These are phyloP conservation scores for Annulohypoxylon moriforme DNA, from an alignment of 495 filamentous ascomycete genomes.

Conservation along the genomic window DNA sequence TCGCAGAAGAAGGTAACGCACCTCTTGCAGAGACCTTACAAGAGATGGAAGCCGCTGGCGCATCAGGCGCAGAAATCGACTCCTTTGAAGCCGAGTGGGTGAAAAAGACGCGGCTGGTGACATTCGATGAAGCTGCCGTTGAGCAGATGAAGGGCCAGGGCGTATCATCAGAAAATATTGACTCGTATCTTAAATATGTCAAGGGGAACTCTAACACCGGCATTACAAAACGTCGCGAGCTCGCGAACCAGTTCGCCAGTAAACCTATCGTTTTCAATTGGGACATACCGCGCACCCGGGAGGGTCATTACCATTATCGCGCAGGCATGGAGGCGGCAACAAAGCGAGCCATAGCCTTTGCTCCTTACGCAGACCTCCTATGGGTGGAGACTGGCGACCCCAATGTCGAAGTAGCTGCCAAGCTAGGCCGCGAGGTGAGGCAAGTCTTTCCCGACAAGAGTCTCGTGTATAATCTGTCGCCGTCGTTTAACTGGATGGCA, in stretches of 20 bases:
- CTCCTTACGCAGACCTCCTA: conserved; percentile 91
- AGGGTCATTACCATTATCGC: conserved; percentile 96
- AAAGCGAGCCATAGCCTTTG: conserved; percentile 91
- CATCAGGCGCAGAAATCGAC: conserved; percentile 82
- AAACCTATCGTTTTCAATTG: conserved; percentile 83
- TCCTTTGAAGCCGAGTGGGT: conserved; percentile 90
- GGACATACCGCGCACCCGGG: conserved; percentile 91
- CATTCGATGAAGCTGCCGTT: conserved; percentile 90
- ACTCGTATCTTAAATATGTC: conserved; percentile 72
- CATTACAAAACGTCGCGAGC: conserved; percentile 75
- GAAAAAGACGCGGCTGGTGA: conserved; percentile 84
- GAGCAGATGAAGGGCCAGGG: conserved; percentile 74
- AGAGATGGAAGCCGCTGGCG: conserved; percentile 84
- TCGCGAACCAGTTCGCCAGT: conserved; percentile 72
- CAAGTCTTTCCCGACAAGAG: conserved; percentile 76
- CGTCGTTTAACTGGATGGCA: conserved; percentile 98
- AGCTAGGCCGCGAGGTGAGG: conserved; percentile 81
- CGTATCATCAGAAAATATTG: conserved; percentile 68
- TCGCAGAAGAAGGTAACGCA: conserved; percentile 74
- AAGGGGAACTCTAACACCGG: conserved; percentile 74
- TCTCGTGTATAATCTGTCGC: conserved; percentile 94
- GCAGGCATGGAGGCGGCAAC: conserved; percentile 90
- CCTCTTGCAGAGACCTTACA: conserved; percentile 91
- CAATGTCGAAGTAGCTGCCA: conserved; percentile 75
- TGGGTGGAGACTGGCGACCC: conserved; percentile 98